phyloP scores from a whole-genome alignment of 2,329 filamentous ascomycete species.

The Colletotrichum sp. region DNA sequence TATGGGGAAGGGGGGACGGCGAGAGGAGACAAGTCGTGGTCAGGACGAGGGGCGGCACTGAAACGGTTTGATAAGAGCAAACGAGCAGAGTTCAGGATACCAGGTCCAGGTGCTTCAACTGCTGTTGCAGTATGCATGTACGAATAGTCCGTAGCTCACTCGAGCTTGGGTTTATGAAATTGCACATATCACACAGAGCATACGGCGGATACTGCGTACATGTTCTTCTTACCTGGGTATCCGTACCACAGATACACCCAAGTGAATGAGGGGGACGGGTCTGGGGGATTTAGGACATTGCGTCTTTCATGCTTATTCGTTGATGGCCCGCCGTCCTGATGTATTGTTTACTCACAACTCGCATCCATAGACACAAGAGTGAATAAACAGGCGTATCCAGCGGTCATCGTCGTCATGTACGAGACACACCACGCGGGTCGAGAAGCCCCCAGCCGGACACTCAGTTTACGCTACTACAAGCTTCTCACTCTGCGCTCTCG shows the following conservation, averaged over 20 bases:
- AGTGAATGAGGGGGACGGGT: background rate
- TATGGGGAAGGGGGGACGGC: slow-evolving; percentile 14
- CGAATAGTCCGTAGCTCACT: background rate
- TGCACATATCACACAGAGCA: background rate
- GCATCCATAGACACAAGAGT: background rate
- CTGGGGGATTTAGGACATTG: background rate
- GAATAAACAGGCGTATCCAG: background rate
- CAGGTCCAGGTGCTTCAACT: background rate
- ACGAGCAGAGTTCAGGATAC: slow-evolving; percentile 9
- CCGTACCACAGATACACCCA: background rate
- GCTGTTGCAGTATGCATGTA: background rate
- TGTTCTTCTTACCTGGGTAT: background rate
- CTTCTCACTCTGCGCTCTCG: background rate
- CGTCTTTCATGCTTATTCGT: background rate
- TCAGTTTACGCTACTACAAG: background rate
- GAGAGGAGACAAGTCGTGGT: slow-evolving; percentile 10
- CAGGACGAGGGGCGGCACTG: slow-evolving; percentile 16
- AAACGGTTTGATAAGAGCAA: slow-evolving; percentile 22
- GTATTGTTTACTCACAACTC: background rate
- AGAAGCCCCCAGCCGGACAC: slow-evolving; percentile 5
- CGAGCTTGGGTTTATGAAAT: slow-evolving; percentile 8
- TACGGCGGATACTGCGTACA: background rate
- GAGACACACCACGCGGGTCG: background rate
- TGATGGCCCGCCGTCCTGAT: background rate
- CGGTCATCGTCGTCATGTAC: background rate